Conservation (phyloP, 2,329 filamentous ascomycete genomes). For the Neurospora sp. region DNA sequence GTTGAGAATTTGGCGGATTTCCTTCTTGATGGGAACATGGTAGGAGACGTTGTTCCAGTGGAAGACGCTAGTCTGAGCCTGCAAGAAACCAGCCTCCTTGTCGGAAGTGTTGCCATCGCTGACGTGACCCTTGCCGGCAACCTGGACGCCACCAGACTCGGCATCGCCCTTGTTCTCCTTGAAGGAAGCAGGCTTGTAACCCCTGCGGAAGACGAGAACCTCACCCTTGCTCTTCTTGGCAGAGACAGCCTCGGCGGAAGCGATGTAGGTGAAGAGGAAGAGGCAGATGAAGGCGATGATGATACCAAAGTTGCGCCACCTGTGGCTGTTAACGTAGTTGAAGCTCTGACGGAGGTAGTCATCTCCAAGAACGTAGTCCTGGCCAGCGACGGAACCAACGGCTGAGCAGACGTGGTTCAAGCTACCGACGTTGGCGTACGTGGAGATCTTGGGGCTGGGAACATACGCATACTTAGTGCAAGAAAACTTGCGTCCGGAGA, state of each 20-base stretch:
- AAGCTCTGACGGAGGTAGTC: constrained; percentile 44
- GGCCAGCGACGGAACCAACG: constrained; percentile 47
- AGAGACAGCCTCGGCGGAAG: constrained; percentile 55
- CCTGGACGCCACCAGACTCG: constrained; percentile 39
- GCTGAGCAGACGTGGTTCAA: constrained; percentile 45
- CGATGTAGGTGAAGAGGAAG: constrained; percentile 51
- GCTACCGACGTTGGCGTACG: constrained; percentile 26
- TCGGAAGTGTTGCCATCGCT: constrained; percentile 20
- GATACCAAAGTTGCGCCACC: constrained; percentile 65
- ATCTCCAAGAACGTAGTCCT: constrained; percentile 43
- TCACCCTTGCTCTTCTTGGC: constrained; percentile 66
- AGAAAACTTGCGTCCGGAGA: constrained; percentile 50
- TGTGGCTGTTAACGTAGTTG: constrained; percentile 46
- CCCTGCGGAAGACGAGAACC: constrained; percentile 63
- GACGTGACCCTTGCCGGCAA: constrained; percentile 27
- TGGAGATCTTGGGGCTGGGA: constrained; percentile 26
- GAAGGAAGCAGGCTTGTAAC: constrained; percentile 48
- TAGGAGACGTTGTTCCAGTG: constrained; percentile 80
- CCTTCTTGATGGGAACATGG: constrained; percentile 66
- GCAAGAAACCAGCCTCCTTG: constrained; percentile 32
- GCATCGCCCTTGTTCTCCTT: constrained; percentile 53
- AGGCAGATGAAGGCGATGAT: constrained; percentile 54
- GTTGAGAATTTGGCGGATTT: constrained; percentile 67
- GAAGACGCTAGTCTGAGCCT: constrained; percentile 63
- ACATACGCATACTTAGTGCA: constrained; percentile 38